Evolutionary conservation across 768 basidiomycete species (phyloP), one percentile per base, ranked within the genome.

Genomic region (Trametes punicea): DNA sequence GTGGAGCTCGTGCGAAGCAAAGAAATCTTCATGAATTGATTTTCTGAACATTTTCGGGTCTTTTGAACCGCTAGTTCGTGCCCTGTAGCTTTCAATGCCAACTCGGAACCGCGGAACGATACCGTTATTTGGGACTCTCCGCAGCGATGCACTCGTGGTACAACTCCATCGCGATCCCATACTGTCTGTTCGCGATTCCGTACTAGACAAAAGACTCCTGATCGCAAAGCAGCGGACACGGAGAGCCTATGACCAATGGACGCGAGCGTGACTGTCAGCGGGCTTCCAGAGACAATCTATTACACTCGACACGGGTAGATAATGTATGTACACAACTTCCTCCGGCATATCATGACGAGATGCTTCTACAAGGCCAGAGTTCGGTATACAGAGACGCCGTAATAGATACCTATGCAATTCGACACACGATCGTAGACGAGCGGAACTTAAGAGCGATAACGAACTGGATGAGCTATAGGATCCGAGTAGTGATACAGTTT

Each of bases 381-480:
- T 39, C 51, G 45, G 40, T 25, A 38, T 41, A 53, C 34, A 45
- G 34, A 48, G 21, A 57, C 41, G 27, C 23, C 44, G 30, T 46
- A 52, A 52, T 45, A 27, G 33, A 52, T 51, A 46, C 30, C 27
- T 25, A 25, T 27, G 44, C 20, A 18, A 34, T 20, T 34, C 39
- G 30, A 51, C 16, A 23, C 23, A 53, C 23, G 25, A 53, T 30
- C 40, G 27, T 39, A 25, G 21, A 31, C 21, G 13, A 40, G 36
- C 36, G 44, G 27, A 13, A 31, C 10, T 4, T 21, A 26, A n/a
- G 9, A 21, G 18, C 57, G 51, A 53, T 41, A 47, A 23, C 51
- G 39, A 34, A 39, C 85, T 45, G 74, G 77, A 31, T 86, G 39
- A 16, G 20, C 25, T 54, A 60, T 25, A 34, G 10, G 34, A 45